Evolutionary conservation across 23 red algal genomes (phyloP).

Genomic region (Gracilaria gracilis): DNA sequence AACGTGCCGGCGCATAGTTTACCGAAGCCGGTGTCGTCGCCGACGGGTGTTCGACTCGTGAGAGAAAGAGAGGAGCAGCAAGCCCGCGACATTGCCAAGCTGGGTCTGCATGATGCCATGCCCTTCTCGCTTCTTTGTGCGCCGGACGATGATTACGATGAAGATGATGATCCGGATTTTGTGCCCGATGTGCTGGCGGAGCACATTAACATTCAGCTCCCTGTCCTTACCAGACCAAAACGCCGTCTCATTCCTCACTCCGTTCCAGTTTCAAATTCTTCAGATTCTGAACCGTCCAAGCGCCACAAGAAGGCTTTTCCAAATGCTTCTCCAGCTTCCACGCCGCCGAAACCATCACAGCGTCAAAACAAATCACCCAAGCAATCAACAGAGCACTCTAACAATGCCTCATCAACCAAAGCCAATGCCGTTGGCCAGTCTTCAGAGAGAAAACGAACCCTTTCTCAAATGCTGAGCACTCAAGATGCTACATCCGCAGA

Average conservation of each 20-base stretch:
- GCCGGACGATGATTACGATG: constrained; percentile 40
- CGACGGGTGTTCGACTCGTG: not conserved
- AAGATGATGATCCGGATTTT: constrained; percentile 55
- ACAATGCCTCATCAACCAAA: not conserved
- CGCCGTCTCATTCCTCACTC: not conserved
- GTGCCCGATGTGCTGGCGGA: not conserved
- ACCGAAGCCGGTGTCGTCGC: constrained; percentile 28
- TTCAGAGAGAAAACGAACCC: not conserved
- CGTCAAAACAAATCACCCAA: not conserved
- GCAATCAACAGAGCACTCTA: not conserved
- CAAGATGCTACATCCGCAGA: not conserved
- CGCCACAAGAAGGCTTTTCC: not conserved
- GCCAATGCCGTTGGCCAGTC: not conserved
- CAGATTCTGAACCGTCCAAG: not conserved
- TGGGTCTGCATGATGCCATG: not conserved
- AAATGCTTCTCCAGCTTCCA: not conserved
- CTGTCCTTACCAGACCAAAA: not conserved
- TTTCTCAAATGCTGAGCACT: not conserved
- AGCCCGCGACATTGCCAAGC: not conserved
- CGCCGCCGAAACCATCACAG: not conserved
- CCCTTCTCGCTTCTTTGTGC: not conserved
- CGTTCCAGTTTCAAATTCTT: not conserved
- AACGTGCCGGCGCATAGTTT: not conserved
- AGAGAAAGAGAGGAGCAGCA: not conserved
- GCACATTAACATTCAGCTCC: not conserved